Evolutionary conservation across 1,139 yeast genomes (phyloP).

Genomic region (Entelexis paramagnoliae): DNA sequence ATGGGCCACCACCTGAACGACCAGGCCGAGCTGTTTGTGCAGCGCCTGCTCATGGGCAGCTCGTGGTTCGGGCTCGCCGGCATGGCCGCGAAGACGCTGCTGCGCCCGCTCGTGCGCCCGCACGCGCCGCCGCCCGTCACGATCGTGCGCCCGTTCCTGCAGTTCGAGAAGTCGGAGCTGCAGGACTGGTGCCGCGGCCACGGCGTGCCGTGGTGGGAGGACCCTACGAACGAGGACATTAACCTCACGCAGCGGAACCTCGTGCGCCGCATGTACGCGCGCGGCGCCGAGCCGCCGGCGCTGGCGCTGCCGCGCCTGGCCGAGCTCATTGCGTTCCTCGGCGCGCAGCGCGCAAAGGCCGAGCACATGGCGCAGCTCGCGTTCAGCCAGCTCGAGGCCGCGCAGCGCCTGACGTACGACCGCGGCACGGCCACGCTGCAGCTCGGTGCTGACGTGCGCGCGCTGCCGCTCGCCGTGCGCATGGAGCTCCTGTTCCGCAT

Average conservation of each 20-base stretch:
- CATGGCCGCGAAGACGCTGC: conserved; percentile 28
- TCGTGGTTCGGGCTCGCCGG: conserved; percentile 50
- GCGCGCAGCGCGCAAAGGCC: conserved; percentile 8
- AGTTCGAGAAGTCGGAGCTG: conserved; percentile 38
- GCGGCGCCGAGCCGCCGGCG: not conserved
- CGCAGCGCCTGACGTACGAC: not conserved
- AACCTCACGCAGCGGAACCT: conserved; percentile 48
- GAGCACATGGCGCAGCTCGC: conserved; percentile 8
- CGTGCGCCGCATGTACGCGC: conserved; percentile 15
- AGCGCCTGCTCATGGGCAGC: conserved; percentile 46
- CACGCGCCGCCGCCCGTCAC: conserved; percentile 14
- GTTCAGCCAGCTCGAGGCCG: conserved; percentile 1
- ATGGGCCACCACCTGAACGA: conserved; percentile 66
- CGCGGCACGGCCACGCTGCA: conserved; percentile 11
- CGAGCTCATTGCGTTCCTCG: conserved; percentile 1
- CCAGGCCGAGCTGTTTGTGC: conserved; percentile 58
- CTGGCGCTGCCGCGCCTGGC: conserved; percentile 5
- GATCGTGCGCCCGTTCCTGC: conserved; percentile 46
- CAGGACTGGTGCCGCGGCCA: conserved; percentile 38
- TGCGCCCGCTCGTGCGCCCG: conserved; percentile 25
- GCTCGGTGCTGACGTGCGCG: conserved; percentile 5
- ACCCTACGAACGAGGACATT: conserved; percentile 49
- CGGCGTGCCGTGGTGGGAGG: conserved; percentile 54
- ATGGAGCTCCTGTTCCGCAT: conserved; percentile 15
- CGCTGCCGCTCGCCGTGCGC: conserved; percentile 11